Percentiles rank a stretch among this genome's conserved stretches.
phyloP scores from a whole-genome alignment of 2,329 filamentous ascomycete genomes.

The Xylariaceae sp. region DNA sequence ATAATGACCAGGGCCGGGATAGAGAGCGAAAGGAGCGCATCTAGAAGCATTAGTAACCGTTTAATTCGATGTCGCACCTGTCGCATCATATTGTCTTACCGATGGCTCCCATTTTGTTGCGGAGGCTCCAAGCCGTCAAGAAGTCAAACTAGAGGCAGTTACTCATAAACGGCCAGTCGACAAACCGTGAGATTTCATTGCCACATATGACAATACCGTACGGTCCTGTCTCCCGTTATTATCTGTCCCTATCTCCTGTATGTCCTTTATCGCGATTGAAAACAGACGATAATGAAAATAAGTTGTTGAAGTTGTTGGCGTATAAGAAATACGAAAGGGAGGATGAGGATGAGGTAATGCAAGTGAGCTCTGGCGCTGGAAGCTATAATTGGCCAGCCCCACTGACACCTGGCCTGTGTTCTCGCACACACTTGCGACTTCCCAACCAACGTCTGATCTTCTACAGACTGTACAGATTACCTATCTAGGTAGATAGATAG shows the following conservation, averaged over 20 bases:
- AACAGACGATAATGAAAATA: no score
- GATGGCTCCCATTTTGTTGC: conserved; percentile 23
- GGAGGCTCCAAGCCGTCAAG: not conserved
- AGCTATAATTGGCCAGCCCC: not conserved
- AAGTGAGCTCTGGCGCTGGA: not conserved
- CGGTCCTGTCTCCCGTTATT: no score
- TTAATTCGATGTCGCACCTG: not conserved
- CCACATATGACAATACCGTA: no score
- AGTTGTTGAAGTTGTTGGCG: no score
- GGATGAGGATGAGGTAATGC: not conserved
- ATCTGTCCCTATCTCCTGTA: no score
- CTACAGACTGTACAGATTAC: no score
- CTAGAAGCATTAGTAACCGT: conserved; percentile 29
- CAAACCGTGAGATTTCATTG: no score
- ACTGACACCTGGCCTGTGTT: conserved; percentile 19
- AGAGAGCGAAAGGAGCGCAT: conserved; percentile 45
- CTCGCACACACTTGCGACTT: not conserved
- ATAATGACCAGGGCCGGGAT: conserved; percentile 59
- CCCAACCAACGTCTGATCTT: not conserved
- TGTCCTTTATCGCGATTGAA: no score
- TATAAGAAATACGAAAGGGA: not conserved
- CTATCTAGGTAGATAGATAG: no score
- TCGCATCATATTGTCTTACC: conserved; percentile 17
- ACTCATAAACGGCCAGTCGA: not conserved
- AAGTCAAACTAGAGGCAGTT: not conserved